Evolutionary conservation across 2,329 filamentous ascomycete species (phyloP).

Genomic region (Claviceps quebecensis): DNA sequence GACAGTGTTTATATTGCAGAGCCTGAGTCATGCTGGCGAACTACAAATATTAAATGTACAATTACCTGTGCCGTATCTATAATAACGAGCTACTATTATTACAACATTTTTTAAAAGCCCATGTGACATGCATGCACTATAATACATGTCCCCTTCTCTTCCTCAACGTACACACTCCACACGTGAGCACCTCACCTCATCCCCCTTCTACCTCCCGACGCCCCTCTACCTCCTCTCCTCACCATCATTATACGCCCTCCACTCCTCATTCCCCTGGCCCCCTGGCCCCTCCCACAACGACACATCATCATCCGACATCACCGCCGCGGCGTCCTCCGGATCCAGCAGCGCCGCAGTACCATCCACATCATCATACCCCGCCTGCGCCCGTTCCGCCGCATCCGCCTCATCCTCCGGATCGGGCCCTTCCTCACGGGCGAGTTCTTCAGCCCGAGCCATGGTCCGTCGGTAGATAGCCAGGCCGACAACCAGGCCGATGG

Average conservation of each 20-base stretch:
- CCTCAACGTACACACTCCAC: too few relatives aligned
- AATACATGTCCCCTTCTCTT: too few relatives aligned
- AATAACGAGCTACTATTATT: too few relatives aligned
- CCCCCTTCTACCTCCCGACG: not conserved
- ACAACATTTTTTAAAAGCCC: too few relatives aligned
- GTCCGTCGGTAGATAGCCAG: constrained; percentile 70
- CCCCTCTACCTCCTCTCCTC: not conserved
- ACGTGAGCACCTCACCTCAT: too few relatives aligned
- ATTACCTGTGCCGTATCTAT: too few relatives aligned
- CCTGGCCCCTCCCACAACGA: constrained; percentile 37
- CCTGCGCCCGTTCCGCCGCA: constrained; percentile 18
- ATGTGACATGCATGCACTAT: too few relatives aligned
- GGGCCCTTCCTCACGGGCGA: constrained; percentile 31
- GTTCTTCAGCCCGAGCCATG: constrained; percentile 46
- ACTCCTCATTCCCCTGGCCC: constrained; percentile 18
- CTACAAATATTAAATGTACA: too few relatives aligned
- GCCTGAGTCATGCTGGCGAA: too few relatives aligned
- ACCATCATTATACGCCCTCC: constrained; percentile 19
- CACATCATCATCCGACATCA: constrained; percentile 46
- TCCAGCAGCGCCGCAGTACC: constrained; percentile 23
- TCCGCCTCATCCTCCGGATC: constrained; percentile 6
- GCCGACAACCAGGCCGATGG: constrained; percentile 62
- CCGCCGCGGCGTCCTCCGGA: constrained; percentile 35
- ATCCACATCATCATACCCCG: constrained; percentile 24
- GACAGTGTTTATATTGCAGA: too few relatives aligned